Evolutionary conservation across 805 yeast species (phyloP).

Genomic region (Yamadazyma sp.): DNA sequence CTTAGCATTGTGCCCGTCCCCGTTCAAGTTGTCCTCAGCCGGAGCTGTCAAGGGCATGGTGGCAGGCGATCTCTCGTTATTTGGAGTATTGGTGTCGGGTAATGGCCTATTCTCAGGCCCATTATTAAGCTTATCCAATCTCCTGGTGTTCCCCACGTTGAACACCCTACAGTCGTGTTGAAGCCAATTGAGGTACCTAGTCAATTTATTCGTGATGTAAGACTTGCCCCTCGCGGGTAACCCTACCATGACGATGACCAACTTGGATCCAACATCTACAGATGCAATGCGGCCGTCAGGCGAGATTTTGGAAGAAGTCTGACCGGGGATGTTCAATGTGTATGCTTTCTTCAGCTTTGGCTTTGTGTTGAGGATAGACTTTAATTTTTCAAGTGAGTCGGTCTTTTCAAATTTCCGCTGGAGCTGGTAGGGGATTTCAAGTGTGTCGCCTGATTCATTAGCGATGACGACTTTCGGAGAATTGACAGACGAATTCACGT

Average conservation of each 20-base stretch:
- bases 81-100: slow-evolving; percentile 42
- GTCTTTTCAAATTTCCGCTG: slow-evolving; percentile 40
- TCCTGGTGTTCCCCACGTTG: slow-evolving; percentile 93
- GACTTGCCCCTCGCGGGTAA: slow-evolving; percentile 94
- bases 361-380: slow-evolving; percentile 33
- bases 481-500: neutral
- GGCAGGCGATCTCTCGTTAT: too few species aligned
- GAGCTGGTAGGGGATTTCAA: slow-evolving; percentile 34
- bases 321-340: slow-evolving; percentile 89
- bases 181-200: slow-evolving; percentile 89
- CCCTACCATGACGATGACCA: slow-evolving; percentile 96
- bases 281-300: slow-evolving; percentile 71
- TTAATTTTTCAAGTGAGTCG: slow-evolving; percentile 41
- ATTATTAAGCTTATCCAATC: slow-evolving; percentile 60
- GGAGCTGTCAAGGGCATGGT: too few species aligned
- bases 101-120: slow-evolving; percentile 72
- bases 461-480: slow-evolving; percentile 2
- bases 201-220: slow-evolving; percentile 86
- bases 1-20: too few species aligned
- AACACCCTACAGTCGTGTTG: slow-evolving; percentile 89
- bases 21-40: too few species aligned
- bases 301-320: slow-evolving; percentile 74
- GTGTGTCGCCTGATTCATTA: slow-evolving; percentile 18
- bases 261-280: slow-evolving; percentile 73
- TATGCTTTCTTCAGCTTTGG: slow-evolving; percentile 61